These are phyloP conservation scores for Colletotrichum tabaci DNA, from an alignment of 2,329 filamentous ascomycete species.

Conservation along the genomic window DNA sequence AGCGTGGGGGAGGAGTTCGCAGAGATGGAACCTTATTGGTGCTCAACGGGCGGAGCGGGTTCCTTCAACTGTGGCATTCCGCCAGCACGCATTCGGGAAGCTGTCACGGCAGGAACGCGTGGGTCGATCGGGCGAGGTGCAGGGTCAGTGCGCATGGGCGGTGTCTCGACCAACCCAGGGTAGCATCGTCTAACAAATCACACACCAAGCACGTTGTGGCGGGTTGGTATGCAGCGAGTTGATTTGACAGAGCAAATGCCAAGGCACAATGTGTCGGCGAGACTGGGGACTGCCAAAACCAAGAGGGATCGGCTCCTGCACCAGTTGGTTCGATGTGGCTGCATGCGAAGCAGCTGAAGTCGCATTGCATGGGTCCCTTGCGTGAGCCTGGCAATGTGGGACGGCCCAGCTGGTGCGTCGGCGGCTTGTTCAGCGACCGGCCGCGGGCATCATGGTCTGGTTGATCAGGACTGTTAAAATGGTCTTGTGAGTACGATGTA, in stretches of 20 bases:
- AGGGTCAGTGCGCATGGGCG: neutral
- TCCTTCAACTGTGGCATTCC: neutral
- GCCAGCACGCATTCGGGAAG: neutral
- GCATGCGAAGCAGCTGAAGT: constrained; percentile 5
- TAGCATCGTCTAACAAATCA: neutral
- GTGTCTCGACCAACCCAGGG: neutral
- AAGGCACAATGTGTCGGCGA: too few species aligned
- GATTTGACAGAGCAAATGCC: neutral
- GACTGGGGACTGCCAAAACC: neutral
- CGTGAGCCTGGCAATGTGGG: too few species aligned
- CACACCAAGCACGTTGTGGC: too few species aligned
- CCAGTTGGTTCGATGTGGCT: neutral
- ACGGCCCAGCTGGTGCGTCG: too few species aligned
- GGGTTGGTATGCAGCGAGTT: neutral
- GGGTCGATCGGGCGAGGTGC: neutral
- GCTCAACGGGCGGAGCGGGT: neutral
- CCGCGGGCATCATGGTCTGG: too few species aligned
- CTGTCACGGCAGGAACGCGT: neutral
- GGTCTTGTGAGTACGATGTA: too few species aligned
- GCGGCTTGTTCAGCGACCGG: too few species aligned
- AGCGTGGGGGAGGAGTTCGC: neutral
- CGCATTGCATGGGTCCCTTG: too few species aligned
- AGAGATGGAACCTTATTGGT: neutral
- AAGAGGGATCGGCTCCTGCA: neutral
- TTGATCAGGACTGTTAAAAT: too few species aligned